Base-by-base conservation (phyloP, 2,329 filamentous ascomycete genomes). In the Aspergillus novofumigatus region DNA sequence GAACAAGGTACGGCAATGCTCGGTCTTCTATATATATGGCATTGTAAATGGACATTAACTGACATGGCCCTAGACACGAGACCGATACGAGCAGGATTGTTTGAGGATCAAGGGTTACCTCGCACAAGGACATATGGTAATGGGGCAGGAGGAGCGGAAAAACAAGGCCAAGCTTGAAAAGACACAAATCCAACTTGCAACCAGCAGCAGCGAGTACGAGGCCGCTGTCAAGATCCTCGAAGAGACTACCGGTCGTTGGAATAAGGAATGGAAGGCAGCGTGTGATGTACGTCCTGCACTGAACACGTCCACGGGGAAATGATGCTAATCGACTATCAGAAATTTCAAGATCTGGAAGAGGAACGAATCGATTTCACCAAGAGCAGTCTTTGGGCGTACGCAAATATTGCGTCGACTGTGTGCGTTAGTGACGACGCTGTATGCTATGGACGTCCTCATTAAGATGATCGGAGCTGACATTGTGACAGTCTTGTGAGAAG, bases 111-210 rank as follows among this genome's bases (percentile, higher is more conserved):
- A 99, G 76, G 94, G 94, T 42, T 99, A 99, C 70, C 85, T 99
- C 4, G 94, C 95, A 3, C 94, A 99, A 75, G 94, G 94, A 9
- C 95, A 99, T 73, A 99, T 99, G 94, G 94, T 99, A 57, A 99
- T 99, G 94, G 94, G 94, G 14, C 94, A 99, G 67, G 94, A 99
- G 73, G 94, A 99, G 78, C 86, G 94, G 28, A 97, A 96, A 78
- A 99, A 99, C 76, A 99, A 99, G 78, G 92, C 93, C 23, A 97
- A 96, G 76, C 83, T 99, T 47, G 94, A 99, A 75, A 99, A 99
- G 83, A 97, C 94, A 1, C 94, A 99, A 73, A 94, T 97, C 67
- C 95, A 92, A 68, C 83, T 99, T 58, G 92, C 92, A 0, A 87
- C 87, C 7, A 92, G 92, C 59, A 97, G 95, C 75, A 87, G 86